Evolutionary conservation across 371 early-diverging fungal genomes (phyloP), one percentile per base, ranked within the genome.

Genomic region (Paraphysoderma sedebokerense): DNA sequence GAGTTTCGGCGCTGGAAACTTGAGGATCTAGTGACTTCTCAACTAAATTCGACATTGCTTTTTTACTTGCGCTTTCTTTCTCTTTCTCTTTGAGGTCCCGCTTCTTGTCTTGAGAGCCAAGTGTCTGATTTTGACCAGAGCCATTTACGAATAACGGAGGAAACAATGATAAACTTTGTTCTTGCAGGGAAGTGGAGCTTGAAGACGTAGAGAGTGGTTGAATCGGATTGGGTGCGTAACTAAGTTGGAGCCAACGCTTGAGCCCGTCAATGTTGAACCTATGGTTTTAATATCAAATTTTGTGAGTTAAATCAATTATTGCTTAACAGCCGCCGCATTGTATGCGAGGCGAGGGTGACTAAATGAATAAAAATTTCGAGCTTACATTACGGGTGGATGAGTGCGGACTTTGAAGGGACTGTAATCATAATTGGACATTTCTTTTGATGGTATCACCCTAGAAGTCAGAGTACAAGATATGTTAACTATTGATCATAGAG

Each of bases 1-100:
- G 54, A 15, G 13, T 23, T 38, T 59, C 57, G 20, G 54, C 49
- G 5, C 48, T 17, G 0, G 60, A 34, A 1, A 59, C 54, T 6
- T 59, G 50, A 0, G 60, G 54, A 0, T 20, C 17, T 3, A 61
- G 37, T 6, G 53, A 55, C 5, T 48, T 48, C 44, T 48, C 49
- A 9, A 54, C 57, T 26, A 54, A 33, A n/a, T 47, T 47, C 30
- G 56, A 59, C 23, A 59, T 46, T 17, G 46, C 52, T 2, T 61
- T 59, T 55, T 61, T 59, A 28, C 55, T 59, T 44, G 55, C 27
- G n/a, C n/a, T n/a, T n/a, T n/a, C 35, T 59, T 59, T 34, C 39
- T 54, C 39, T 28, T 48, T 57, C 28, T 61, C 50, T 24, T 56
- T 46, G 37, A 48, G 51, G 26, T 49, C 44, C 31, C 56, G 36